Base-by-base conservation (phyloP, 176 grass and related monocot species). In the Lolium multiflorum region DNA sequence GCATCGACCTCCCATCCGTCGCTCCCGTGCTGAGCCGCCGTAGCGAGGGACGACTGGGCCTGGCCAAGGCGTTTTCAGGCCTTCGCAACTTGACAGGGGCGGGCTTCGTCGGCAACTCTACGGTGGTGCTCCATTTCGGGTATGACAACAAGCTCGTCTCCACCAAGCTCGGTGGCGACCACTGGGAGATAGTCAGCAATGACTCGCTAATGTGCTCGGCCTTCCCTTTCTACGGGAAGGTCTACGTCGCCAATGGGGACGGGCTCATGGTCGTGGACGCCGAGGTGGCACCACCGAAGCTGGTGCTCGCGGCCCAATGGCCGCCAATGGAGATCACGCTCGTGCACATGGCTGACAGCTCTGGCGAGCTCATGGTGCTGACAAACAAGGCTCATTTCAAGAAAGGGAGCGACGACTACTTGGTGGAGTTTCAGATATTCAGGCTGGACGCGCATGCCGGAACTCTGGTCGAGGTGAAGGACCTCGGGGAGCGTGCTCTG, bases 111-210 rank as follows among this genome's bases (percentile, higher is more conserved):
- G 44, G 61, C 5, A 9, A 66, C 60, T 66, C 61, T 2, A 81
- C 78, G 3, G 60, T 67, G 15, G 78, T 66, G 78, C 78, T 81
- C 44, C 60, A 81, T 64, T n/a, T 81, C 58, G 61, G 78, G 6
- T 37, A 14, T 4, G 78, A 81, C 44, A n/a, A 35, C 15, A 65
- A 2, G 3, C 78, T 81, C 20, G 9, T 81, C 15, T 11, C 43
- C 22, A 15, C 28, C 25, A 54, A 54, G 48, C 10, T 55, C 11
- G 80, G 63, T 3, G 64, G 7, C 6, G 28, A 82, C 10, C 1
- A 28, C 26, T 82, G 80, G 80, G 18, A 54, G 63, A 7, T 38
- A 1, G 18, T 82, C 62, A 26, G 60, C 26, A 15, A 66, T 4
- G 61, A 13, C 22, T 9, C 41, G 24, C 8, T 80, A 12, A 9